A percentile compares a stretch with the other conserved stretches of the same genome.
Evolutionary conservation across 208 protist species (phyloP).

Genomic region (Balamuthia mandrillaris): DNA sequence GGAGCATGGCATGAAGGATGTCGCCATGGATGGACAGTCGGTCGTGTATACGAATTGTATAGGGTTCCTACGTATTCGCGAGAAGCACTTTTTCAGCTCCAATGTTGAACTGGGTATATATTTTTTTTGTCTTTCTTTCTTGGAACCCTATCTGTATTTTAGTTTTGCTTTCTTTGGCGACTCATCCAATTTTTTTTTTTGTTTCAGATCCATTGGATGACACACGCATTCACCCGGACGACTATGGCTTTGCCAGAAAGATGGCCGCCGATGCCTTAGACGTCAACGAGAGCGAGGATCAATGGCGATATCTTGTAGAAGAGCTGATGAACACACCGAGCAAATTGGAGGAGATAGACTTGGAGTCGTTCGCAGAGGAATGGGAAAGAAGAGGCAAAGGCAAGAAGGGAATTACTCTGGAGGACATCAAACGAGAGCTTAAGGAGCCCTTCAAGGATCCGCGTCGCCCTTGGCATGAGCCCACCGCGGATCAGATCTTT

Average conservation of each 20-base stretch:
- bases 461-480: conserved; percentile 28
- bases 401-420: conserved; percentile 41
- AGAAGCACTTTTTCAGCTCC: not conserved
- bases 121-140: not conserved
- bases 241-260: conserved; percentile 49
- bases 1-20: not conserved
- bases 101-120: not conserved
- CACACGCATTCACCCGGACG: conserved; percentile 59
- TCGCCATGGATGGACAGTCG: not conserved
- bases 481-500: conserved; percentile 27
- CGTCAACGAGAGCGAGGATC: not conserved
- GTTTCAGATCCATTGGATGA: conserved; percentile 43
- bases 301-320: not conserved
- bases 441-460: conserved; percentile 49
- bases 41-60: conserved; percentile 58
- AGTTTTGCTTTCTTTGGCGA: no score
- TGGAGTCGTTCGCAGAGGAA: conserved; percentile 56
- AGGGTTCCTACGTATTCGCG: conserved; percentile 50
- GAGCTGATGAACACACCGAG: conserved; percentile 38
- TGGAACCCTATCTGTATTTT: no score
- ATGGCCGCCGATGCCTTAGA: conserved; percentile 61
- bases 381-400: conserved; percentile 34
- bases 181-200: no score
- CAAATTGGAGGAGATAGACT: conserved; percentile 39
- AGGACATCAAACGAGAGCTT: conserved; percentile 55